These are phyloP conservation scores for Diaporthe ilicicola DNA, from an alignment of 2,329 filamentous ascomycete genomes.

Conservation along the genomic window DNA sequence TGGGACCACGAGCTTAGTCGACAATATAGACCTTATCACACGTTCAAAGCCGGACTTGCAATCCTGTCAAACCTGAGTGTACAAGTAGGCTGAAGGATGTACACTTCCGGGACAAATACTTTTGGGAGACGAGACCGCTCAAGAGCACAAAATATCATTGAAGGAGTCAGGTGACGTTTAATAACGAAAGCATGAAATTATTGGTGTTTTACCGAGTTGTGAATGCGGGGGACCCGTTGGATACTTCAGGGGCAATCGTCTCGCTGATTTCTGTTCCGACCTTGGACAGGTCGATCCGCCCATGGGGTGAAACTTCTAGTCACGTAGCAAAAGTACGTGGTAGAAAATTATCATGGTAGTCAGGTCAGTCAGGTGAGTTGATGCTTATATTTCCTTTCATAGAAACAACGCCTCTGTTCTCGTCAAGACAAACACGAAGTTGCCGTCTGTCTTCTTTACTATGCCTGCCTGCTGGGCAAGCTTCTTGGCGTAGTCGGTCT, in stretches of 20 bases:
- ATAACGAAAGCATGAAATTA: no score
- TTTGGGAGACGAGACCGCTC: no score
- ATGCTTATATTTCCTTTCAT: neutral
- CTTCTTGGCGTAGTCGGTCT: neutral
- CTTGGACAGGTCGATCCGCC: neutral
- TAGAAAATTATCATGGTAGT: neutral
- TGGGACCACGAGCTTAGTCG: neutral
- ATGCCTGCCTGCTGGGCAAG: neutral
- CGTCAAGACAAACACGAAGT: neutral
- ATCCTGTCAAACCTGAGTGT: no score
- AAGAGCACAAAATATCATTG: no score
- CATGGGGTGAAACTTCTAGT: neutral
- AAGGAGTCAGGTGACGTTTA: no score
- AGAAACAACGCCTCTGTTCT: neutral
- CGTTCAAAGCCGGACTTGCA: no score
- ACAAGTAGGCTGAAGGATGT: no score
- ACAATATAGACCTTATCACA: neutral
- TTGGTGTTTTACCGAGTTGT: no score
- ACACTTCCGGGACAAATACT: no score
- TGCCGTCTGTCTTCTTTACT: neutral
- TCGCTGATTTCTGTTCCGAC: neutral
- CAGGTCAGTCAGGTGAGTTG: neutral
- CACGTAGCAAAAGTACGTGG: neutral
- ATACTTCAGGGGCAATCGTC: no score
- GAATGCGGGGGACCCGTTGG: no score